phyloP scores from a whole-genome alignment of 257 asterid genomes.

The Solanum pimpinellifolium region DNA sequence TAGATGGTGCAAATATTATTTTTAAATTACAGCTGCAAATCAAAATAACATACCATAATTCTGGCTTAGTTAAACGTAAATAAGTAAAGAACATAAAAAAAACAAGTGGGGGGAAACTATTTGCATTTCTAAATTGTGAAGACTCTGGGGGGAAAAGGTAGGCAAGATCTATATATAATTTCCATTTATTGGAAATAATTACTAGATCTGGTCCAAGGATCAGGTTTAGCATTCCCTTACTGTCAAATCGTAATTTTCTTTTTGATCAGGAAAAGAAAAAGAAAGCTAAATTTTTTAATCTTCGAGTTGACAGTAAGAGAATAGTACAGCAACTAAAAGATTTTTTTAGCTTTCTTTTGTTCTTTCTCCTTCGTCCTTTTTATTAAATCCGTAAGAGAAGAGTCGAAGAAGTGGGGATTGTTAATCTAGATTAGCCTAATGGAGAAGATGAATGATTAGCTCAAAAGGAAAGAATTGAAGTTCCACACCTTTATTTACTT shows the following conservation, averaged over 20 bases:
- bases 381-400: not conserved
- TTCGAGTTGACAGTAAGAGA: not conserved
- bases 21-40: not conserved
- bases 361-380: not conserved
- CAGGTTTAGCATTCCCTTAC: not conserved
- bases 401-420: not conserved
- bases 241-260: not conserved
- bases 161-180: not conserved
- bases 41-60: not conserved
- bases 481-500: not conserved
- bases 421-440: not conserved
- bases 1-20: not conserved
- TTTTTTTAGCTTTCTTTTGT: not conserved
- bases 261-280: not conserved
- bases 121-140: not conserved
- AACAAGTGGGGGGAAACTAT: not conserved
- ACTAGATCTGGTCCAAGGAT: not conserved
- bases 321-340: not conserved
- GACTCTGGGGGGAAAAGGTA: not conserved
- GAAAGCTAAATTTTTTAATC: not conserved
- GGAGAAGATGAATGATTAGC: not conserved
- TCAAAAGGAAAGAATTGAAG: not conserved
- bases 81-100: not conserved
- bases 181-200: not conserved
- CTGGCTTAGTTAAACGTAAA: not conserved